phyloP scores from a whole-genome alignment of 306 rosid species.

The Prinsepia uniflora region DNA sequence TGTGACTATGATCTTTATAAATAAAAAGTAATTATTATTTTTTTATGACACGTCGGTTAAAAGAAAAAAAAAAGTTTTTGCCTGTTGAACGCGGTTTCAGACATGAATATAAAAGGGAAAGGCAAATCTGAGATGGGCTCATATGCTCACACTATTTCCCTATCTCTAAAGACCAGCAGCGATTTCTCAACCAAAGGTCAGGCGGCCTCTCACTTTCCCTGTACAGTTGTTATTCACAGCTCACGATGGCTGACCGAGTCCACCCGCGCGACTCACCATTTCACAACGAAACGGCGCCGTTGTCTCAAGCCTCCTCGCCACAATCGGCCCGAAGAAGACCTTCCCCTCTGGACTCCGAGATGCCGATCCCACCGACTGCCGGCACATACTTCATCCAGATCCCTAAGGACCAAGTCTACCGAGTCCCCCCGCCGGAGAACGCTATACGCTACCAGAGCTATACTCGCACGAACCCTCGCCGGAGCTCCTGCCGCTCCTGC shows the following conservation, averaged over 20 bases:
- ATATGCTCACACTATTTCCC: not conserved
- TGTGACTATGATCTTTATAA: too few relatives aligned
- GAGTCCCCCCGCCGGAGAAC: conserved; percentile 76
- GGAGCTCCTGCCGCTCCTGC: conserved; percentile 34
- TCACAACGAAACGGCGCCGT: not conserved
- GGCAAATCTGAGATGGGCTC: not conserved
- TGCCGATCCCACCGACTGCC: conserved; percentile 46
- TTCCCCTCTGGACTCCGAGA: conserved; percentile 16
- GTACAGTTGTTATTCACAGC: not conserved
- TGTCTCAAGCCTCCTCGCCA: conserved; percentile 2
- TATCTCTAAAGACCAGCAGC: not conserved
- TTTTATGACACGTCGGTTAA: too few relatives aligned
- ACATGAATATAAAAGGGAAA: not conserved
- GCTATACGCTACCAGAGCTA: conserved; percentile 42
- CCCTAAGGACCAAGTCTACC: conserved; percentile 76
- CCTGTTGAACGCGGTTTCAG: not conserved
- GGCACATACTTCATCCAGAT: conserved; percentile 64
- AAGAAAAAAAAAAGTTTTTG: too few relatives aligned
- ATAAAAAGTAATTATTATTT: too few relatives aligned
- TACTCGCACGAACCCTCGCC: conserved; percentile 33
- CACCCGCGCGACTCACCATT: conserved; percentile 47
- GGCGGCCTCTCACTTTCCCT: not conserved
- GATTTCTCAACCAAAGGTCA: not conserved
- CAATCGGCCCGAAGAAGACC: conserved; percentile 15
- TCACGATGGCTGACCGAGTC: conserved; percentile 65